These are phyloP conservation scores for Xylariaceae sp. DNA, from an alignment of 2,329 filamentous ascomycete species.

Conservation along the genomic window DNA sequence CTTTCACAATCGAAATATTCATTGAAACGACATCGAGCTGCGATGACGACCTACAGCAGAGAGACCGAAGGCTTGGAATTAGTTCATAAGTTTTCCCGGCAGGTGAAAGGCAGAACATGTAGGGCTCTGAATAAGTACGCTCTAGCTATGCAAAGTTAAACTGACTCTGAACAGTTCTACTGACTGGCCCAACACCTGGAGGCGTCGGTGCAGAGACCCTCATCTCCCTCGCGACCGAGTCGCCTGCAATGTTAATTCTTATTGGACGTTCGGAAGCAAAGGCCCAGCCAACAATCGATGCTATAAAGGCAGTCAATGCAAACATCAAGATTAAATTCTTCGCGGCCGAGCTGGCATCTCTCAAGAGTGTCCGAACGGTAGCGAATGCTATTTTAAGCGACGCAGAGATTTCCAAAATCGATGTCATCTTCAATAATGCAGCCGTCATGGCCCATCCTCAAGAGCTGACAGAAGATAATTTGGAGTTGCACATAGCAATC, in stretches of 20 bases:
- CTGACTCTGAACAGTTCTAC: constrained; percentile 21
- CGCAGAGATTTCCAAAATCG: constrained; percentile 26
- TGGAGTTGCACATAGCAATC: constrained; percentile 33
- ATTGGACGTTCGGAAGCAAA: constrained; percentile 27
- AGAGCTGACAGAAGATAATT: constrained; percentile 28
- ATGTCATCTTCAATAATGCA: constrained; percentile 32
- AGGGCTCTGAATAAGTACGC: constrained; percentile 11
- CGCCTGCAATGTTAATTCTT: constrained; percentile 28
- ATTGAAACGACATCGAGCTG: no score
- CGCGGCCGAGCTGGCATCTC: constrained; percentile 26
- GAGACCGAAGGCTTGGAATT: neutral
- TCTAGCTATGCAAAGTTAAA: neutral
- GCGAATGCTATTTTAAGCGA: constrained; percentile 29
- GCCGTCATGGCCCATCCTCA: constrained; percentile 40
- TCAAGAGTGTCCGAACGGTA: constrained; percentile 30
- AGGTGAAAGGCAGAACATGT: constrained; percentile 22
- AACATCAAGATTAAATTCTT: constrained; percentile 26
- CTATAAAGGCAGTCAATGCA: constrained; percentile 22
- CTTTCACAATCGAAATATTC: no score
- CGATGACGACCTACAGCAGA: neutral
- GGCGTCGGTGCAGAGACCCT: constrained; percentile 31
- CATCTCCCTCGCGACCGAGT: constrained; percentile 27
- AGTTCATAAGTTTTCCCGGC: neutral
- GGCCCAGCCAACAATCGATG: constrained; percentile 27
- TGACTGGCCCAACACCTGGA: constrained; percentile 31